phyloP scores from a whole-genome alignment of 805 yeast genomes.

The Kluyveromyces aestuarii region DNA sequence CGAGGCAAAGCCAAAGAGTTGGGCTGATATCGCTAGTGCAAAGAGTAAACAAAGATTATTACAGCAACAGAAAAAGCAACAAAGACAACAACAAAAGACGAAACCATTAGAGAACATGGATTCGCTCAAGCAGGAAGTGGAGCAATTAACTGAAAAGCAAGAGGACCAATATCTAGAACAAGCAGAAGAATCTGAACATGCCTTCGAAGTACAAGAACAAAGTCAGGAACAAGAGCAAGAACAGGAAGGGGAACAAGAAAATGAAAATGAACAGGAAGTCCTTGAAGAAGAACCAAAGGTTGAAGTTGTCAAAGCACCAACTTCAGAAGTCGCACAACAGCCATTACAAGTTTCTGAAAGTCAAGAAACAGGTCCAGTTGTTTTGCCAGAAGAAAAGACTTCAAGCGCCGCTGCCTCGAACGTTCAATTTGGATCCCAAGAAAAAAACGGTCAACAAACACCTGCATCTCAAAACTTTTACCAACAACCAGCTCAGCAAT shows the following conservation, averaged over 20 bases:
- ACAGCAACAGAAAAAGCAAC: conserved; percentile 24
- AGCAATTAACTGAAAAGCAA: conserved; percentile 17
- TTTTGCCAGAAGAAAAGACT: conserved; percentile 4
- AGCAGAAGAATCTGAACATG: conserved; percentile 15
- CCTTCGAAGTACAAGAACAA: conserved; percentile 5
- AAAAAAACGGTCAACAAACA: conserved; percentile 7
- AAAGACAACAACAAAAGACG: conserved; percentile 21
- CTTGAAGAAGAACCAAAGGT: conserved; percentile 2
- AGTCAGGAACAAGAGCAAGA: conserved; percentile 17
- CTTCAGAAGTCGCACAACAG: conserved; percentile 17
- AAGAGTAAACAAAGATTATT: conserved; percentile 3
- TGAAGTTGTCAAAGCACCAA: background rate
- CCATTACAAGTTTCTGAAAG: conserved; percentile 8
- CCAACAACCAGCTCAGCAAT: conserved; percentile 13
- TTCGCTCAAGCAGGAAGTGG: conserved; percentile 30
- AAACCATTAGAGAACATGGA: conserved; percentile 21
- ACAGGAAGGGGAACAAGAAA: conserved; percentile 13
- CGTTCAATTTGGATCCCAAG: conserved; percentile 12
- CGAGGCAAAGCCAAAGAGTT: conserved; percentile 31
- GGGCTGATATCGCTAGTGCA: conserved; percentile 67
- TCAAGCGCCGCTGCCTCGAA: conserved; percentile 23
- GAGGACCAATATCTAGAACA: conserved; percentile 30
- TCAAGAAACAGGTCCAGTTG: background rate
- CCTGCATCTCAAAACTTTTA: conserved; percentile 9
- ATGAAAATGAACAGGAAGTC: conserved; percentile 4